Base-by-base conservation (phyloP, 1,284 basidiomycete species). In the Ustanciosporium gigantosporum region DNA sequence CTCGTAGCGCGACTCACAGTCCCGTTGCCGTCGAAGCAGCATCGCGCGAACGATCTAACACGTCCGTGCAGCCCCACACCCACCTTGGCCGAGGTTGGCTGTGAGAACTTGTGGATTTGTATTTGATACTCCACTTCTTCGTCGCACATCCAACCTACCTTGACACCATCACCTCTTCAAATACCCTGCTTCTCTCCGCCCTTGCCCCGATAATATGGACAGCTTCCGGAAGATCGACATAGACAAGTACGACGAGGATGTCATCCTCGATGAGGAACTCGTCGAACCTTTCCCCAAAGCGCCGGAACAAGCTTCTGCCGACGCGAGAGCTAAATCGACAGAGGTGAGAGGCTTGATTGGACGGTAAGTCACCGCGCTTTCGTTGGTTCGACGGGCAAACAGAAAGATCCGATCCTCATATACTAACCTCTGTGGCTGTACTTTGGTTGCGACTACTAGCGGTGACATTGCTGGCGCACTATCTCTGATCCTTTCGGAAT, bases 231-330 rank as follows among this genome's bases (percentile, higher is more conserved):
- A 92, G 81, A 92, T 96, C 81, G 88, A 96, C 80, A 89, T 96
- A 70, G 93, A 97, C 81, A 83, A 83, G 40, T 92, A 86, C 80
- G 94, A 97, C 75, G 93, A 96, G 78, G 94, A 97, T 71, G 84
- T 87, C 15, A 81, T 97, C 14, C 83, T 86, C 36, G 89, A 92
- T 20, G 46, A 46, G 25, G 75, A 96, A 72, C 84, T 97, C 25
- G 91, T 88, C 76, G 88, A 90, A 40, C 84, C 89, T 2, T 92
- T 96, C 77, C 87, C 89, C 13, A 84, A 91, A 49, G 85, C 87
- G 41, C 86, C 90, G 0, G 81, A 84, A 0, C 86, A 89, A 64
- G 86, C 88, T 22, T 78, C 90, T 36, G 82, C 82, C 32, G 88
- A 93, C 51, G 87, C 89, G 15, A 88, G 87, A 76, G 82, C 85